phyloP scores from a whole-genome alignment of 2,329 filamentous ascomycete species.

The Apiospora pterosperma region DNA sequence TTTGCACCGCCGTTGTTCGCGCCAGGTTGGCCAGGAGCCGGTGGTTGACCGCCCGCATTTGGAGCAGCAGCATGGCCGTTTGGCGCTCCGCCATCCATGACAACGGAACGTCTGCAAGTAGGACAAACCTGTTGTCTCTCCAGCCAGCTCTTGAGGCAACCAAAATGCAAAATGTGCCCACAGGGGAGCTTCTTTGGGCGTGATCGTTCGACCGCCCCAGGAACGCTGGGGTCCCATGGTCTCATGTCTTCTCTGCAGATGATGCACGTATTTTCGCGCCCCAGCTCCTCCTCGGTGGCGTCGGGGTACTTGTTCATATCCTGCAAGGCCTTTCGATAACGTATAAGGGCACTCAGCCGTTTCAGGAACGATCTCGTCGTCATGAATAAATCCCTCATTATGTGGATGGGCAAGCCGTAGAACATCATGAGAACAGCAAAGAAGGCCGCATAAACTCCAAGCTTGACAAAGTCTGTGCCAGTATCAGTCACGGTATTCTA shows the following conservation, averaged over 20 bases:
- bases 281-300: slow-evolving; percentile 81
- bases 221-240: slow-evolving; percentile 63
- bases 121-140: slow-evolving; percentile 97
- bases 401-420: slow-evolving; percentile 94
- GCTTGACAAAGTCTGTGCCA: slow-evolving; percentile 76
- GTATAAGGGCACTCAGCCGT: slow-evolving; percentile 80
- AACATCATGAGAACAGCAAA: slow-evolving; percentile 91
- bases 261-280: slow-evolving; percentile 89
- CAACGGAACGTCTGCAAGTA: slow-evolving; percentile 84
- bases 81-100: slow-evolving; percentile 47
- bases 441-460: slow-evolving; percentile 85
- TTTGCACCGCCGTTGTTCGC: slow-evolving; percentile 22
- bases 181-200: slow-evolving; percentile 95
- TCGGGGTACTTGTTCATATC: slow-evolving; percentile 96
- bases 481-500: slow-evolving; percentile 9
- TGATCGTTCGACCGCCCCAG: slow-evolving; percentile 74
- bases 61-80: slow-evolving; percentile 32
- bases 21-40: slow-evolving; percentile 21
- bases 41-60: slow-evolving; percentile 27
- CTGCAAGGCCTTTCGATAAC: slow-evolving; percentile 85
- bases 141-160: slow-evolving; percentile 94
- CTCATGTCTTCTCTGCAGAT: slow-evolving; percentile 97
- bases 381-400: slow-evolving; percentile 92
- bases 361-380: slow-evolving; percentile 90
- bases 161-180: slow-evolving; percentile 90